These are phyloP conservation scores for Botrytis sinoallii DNA, from an alignment of 2,329 filamentous ascomycete genomes.

Conservation along the genomic window DNA sequence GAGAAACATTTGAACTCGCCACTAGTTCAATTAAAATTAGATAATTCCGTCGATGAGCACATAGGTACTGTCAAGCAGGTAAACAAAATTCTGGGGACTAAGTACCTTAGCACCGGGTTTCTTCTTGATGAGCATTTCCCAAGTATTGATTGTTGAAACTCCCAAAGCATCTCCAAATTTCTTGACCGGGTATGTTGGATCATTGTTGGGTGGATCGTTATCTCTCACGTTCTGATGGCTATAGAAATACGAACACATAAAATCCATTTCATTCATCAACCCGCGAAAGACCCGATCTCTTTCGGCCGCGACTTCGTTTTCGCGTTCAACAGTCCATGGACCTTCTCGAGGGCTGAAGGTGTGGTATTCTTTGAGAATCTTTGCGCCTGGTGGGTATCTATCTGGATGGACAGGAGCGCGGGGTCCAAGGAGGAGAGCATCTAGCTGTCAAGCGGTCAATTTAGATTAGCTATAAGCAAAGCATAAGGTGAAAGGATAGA, in stretches of 20 bases:
- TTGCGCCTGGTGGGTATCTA: neutral
- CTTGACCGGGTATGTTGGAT: neutral
- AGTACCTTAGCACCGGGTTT: neutral
- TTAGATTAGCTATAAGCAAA: neutral
- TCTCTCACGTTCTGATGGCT: neutral
- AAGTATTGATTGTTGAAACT: neutral
- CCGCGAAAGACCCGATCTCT: neutral
- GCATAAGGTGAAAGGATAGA: neutral
- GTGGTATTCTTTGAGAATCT: neutral
- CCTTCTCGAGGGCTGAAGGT: neutral
- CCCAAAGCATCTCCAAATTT: neutral
- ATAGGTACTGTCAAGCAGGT: neutral
- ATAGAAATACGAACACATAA: neutral
- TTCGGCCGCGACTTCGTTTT: neutral
- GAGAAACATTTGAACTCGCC: neutral
- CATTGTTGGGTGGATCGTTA: neutral
- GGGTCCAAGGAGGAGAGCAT: conserved; percentile 6
- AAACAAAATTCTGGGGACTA: neutral
- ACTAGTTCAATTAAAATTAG: neutral
- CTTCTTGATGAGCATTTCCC: neutral
- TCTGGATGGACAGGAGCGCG: neutral
- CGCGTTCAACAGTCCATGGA: neutral
- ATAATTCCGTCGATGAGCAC: neutral
- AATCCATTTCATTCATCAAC: conserved; percentile 6
- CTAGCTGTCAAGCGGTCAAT: neutral